These are phyloP conservation scores for Chytriomyces sp. DNA, from an alignment of 192 early-diverging fungal species.

Conservation along the genomic window DNA sequence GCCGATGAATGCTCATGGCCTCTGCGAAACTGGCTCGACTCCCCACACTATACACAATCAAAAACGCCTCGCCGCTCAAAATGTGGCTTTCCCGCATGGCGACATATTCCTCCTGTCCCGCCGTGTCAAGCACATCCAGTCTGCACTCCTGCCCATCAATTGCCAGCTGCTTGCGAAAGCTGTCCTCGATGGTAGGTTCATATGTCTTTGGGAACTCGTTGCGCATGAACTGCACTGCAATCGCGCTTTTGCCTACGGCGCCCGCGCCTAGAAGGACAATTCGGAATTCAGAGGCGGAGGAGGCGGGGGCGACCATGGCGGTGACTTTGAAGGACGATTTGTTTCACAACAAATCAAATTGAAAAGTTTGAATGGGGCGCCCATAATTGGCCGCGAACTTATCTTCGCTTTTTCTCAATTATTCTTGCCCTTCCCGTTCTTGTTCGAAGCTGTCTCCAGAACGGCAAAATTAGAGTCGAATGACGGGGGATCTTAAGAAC, in stretches of 20 bases:
- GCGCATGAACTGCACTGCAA: conserved; percentile 79
- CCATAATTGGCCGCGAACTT: too few species aligned
- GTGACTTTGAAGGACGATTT: too few species aligned
- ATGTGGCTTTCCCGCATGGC: conserved; percentile 77
- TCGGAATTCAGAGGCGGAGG: background rate
- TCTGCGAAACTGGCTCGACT: conserved; percentile 69
- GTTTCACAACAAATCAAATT: too few species aligned
- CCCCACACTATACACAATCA: conserved; percentile 75
- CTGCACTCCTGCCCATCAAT: conserved; percentile 75
- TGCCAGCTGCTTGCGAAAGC: conserved; percentile 75
- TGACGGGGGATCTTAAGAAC: too few species aligned
- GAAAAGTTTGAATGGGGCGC: too few species aligned
- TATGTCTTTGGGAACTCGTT: conserved; percentile 62
- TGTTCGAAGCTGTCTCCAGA: too few species aligned
- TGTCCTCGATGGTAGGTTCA: conserved; percentile 55
- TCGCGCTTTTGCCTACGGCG: conserved; percentile 12
- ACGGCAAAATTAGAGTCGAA: too few species aligned
- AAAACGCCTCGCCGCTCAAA: conserved; percentile 76
- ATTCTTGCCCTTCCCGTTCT: too few species aligned
- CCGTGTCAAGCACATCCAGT: conserved; percentile 83
- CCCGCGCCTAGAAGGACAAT: background rate
- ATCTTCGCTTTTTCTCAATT: too few species aligned
- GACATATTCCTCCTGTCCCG: conserved; percentile 74
- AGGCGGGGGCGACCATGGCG: too few species aligned
- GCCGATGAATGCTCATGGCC: conserved; percentile 60